Evolutionary conservation across 331 rosid genomes (phyloP), one percentile per base, ranked within the genome.

Genomic region (Saraca asoca): DNA sequence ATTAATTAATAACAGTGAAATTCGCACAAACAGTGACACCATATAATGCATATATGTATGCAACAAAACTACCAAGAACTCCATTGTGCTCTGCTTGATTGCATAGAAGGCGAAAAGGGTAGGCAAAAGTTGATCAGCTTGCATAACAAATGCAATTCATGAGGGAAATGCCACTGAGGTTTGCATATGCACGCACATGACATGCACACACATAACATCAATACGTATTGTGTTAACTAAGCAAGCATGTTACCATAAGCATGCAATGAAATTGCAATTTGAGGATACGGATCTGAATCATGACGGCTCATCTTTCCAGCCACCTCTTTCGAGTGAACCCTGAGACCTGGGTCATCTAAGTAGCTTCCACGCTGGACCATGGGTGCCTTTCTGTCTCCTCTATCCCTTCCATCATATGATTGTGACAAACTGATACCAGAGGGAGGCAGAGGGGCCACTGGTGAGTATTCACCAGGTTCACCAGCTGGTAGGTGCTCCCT

Each of bases 391-490:
- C 99, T 82, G 67, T 93, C 98, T 81, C 79, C 95, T 76, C 97
- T 80, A 57, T 91, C 98, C 66, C 99, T 84, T 69, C 89, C 97
- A 72, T 94, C 99, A 61, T 86, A 88, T 1, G 86, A 75, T 56
- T 86, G 93, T 51, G 97, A 71, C 72, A 82, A 79, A 33, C 85
- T 79, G 62, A 69, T 76, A 51, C 84, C 71, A 7, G 78, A 64
- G 12, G 83, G 91, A 15, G 92, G 95, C 5, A 84, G 87, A 44
- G 88, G 88, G 58, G 89, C 88, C 67, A 80, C 99, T 12, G 97
- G 97, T 15, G 92, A 86, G 82, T 83, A 94, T 75, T 94, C 99
- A 42, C 99, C 99, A n/a, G 96, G 84, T 74, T 94, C 99, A 65
- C 70, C 83, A 0, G 83, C 33, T 51, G 95, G 80, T 46, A 80